These are phyloP conservation scores for Suillus ampliporus DNA, from an alignment of 768 basidiomycete species.

Conservation along the genomic window DNA sequence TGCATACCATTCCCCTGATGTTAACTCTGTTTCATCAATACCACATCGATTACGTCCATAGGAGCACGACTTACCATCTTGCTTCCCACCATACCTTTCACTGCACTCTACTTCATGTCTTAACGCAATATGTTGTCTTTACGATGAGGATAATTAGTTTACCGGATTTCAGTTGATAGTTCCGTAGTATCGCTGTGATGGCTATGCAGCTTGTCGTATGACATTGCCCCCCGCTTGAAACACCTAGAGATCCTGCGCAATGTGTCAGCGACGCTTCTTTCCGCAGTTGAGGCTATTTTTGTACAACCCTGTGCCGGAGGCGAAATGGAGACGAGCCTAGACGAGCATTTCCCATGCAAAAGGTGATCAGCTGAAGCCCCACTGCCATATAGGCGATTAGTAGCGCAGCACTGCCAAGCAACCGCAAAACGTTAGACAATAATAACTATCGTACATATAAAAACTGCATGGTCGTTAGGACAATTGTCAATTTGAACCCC, in stretches of 20 bases:
- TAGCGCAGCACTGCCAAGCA: background rate
- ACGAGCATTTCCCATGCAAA: background rate
- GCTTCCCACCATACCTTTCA: background rate
- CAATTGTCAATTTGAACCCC: background rate
- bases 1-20: slow-evolving; percentile 6
- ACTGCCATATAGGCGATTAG: background rate
- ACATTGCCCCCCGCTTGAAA: too few relatives aligned
- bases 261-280: background rate
- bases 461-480: background rate
- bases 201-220: background rate
- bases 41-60: background rate
- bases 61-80: background rate
- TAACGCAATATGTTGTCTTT: background rate
- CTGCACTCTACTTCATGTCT: background rate
- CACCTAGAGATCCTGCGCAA: background rate
- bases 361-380: background rate
- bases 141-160: background rate
- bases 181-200: background rate
- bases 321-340: background rate
- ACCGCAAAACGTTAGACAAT: background rate
- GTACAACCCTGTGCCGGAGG: background rate
- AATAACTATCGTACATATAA: background rate
- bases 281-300: background rate
- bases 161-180: background rate
- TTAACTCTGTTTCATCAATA: background rate